A percentile compares a stretch with the other conserved stretches of the same genome.
phyloP scores from a whole-genome alignment of 148 eudicot genomes.

The Salicornia ramosissima region DNA sequence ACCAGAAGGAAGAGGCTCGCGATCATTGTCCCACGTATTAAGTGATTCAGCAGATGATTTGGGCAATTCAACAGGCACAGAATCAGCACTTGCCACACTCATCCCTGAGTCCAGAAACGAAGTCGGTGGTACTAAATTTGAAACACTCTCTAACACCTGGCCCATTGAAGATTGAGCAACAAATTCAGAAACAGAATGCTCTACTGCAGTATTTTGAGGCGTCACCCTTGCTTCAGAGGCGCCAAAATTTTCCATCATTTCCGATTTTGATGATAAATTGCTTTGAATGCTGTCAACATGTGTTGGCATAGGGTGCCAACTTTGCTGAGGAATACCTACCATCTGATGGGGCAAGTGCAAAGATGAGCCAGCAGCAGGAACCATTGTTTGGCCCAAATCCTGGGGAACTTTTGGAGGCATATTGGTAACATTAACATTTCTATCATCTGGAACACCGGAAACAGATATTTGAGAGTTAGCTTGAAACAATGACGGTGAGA shows the following conservation, averaged over 20 bases:
- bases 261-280: slow-evolving; percentile 25
- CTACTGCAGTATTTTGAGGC: slow-evolving; percentile 10
- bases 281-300: slow-evolving; percentile 30
- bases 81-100: slow-evolving; percentile 18
- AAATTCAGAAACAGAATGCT: slow-evolving; percentile 9
- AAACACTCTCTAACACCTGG: slow-evolving; percentile 25
- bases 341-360: slow-evolving; percentile 64
- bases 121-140: slow-evolving; percentile 20
- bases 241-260: slow-evolving; percentile 21
- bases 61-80: slow-evolving; percentile 20
- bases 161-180: slow-evolving; percentile 14
- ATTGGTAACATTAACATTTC: slow-evolving; percentile 25
- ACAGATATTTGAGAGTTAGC: slow-evolving; percentile 43
- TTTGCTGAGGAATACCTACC: slow-evolving; percentile 36
- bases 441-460: slow-evolving; percentile 38
- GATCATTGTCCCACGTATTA: slow-evolving; percentile 22
- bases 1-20: slow-evolving; percentile 3
- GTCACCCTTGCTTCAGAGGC: slow-evolving; percentile 24
- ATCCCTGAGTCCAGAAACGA: slow-evolving; percentile 8
- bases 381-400: slow-evolving; percentile 20
- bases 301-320: slow-evolving; percentile 29
- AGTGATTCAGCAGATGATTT: slow-evolving; percentile 26
- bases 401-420: slow-evolving; percentile 37
- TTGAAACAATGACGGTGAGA: slow-evolving; percentile 45
- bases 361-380: slow-evolving; percentile 39